Percentiles rank a stretch among this genome's conserved stretches.
phyloP scores from a whole-genome alignment of 2,329 filamentous ascomycete genomes.

The Plenodomus tracheiphilus region DNA sequence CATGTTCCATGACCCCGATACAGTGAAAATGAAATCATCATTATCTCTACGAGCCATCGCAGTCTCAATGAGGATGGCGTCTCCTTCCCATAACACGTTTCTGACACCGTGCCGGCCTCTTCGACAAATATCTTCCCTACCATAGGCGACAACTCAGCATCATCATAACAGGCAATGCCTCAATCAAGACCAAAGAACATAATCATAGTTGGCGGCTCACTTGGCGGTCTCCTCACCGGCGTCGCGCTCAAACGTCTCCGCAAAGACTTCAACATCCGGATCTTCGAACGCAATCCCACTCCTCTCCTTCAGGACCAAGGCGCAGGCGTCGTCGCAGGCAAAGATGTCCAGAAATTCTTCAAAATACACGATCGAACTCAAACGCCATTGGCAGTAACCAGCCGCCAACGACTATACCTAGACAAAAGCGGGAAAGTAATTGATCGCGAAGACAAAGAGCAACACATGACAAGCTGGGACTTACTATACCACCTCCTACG shows the following conservation, averaged over 20 bases:
- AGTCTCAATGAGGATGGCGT: too few relatives aligned
- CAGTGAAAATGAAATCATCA: too few relatives aligned
- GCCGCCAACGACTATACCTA: constrained; percentile 25
- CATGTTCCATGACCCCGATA: too few relatives aligned
- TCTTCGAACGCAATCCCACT: constrained; percentile 31
- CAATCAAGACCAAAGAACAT: constrained; percentile 22
- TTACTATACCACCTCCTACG: constrained; percentile 30
- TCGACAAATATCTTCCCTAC: too few relatives aligned
- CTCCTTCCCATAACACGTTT: too few relatives aligned
- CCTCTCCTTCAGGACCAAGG: constrained; percentile 31
- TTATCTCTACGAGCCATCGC: too few relatives aligned
- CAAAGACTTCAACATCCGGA: constrained; percentile 24
- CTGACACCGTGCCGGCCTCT: too few relatives aligned
- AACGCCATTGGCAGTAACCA: constrained; percentile 20
- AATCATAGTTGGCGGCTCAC: constrained; percentile 26
- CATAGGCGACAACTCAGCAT: too few relatives aligned
- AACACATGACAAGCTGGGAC: constrained; percentile 37
- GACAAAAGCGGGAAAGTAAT: constrained; percentile 22
- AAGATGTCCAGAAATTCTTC: constrained; percentile 28
- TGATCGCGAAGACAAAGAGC: constrained; percentile 18
- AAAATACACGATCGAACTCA: constrained; percentile 21
- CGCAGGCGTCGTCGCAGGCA: constrained; percentile 29
- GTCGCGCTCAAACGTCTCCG: constrained; percentile 27
- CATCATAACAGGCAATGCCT: constrained; percentile 8
- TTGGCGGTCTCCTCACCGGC: constrained; percentile 26